Evolutionary conservation across 2,329 filamentous ascomycete species (phyloP).

Genomic region (Emergomyces pasteurianus): DNA sequence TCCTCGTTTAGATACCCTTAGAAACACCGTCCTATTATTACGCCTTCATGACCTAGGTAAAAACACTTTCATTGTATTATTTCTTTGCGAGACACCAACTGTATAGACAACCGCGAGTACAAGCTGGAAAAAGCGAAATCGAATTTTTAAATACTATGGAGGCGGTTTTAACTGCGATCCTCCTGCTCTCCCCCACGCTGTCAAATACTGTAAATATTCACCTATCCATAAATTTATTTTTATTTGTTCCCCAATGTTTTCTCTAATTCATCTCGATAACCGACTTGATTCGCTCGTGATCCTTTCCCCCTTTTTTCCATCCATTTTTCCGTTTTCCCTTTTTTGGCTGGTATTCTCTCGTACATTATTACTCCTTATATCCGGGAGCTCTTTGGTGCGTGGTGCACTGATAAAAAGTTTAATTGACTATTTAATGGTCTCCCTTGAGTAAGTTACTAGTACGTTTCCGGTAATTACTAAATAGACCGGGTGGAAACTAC

Average conservation of each 20-base stretch:
- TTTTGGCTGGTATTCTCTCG: neutral
- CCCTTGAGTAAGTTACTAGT: too few species aligned
- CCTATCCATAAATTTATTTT: neutral
- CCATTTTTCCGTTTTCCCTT: neutral
- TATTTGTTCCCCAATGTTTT: too few species aligned
- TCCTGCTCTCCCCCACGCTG: neutral
- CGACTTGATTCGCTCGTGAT: neutral
- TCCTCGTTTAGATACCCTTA: slow-evolving; percentile 35
- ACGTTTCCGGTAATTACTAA: too few species aligned
- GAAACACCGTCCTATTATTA: neutral
- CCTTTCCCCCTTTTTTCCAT: too few species aligned
- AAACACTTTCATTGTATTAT: neutral
- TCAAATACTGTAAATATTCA: neutral
- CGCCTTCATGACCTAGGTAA: neutral
- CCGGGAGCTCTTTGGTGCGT: too few species aligned
- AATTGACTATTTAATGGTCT: too few species aligned
- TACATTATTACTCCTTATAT: too few species aligned
- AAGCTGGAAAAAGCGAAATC: neutral
- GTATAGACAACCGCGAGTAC: neutral
- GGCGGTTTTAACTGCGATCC: too few species aligned
- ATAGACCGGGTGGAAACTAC: too few species aligned
- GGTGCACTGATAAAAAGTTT: too few species aligned
- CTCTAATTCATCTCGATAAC: neutral
- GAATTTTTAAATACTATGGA: too few species aligned
- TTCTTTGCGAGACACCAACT: neutral